Conservation (phyloP, 2,329 filamentous ascomycete genomes). For the Xylariales sp. region DNA sequence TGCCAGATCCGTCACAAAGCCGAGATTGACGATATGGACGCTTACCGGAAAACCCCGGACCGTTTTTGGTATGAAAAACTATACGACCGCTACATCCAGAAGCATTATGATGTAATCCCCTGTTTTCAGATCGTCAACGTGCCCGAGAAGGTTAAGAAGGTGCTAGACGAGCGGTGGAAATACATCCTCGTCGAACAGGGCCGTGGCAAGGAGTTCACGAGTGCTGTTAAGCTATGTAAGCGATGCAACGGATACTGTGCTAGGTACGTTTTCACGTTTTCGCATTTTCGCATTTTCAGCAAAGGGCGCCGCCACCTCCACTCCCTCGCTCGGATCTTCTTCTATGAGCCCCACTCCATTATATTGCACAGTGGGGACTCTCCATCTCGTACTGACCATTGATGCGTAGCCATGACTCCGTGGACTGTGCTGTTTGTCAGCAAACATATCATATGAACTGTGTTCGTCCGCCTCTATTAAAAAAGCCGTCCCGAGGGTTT, state of each 20-base stretch:
- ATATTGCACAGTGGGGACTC: conserved; percentile 33
- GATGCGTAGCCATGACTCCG: conserved; percentile 81
- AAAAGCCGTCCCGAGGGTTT: conserved; percentile 97
- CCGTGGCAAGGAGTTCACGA: conserved; percentile 93
- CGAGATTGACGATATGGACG: conserved; percentile 84
- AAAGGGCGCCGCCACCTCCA: conserved; percentile 34
- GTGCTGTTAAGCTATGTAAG: conserved; percentile 95
- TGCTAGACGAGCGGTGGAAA: conserved; percentile 95
- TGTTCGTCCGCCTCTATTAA: conserved; percentile 88
- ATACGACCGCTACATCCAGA: conserved; percentile 97
- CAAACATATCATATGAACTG: conserved; percentile 99
- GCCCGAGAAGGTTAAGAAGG: conserved; percentile 92
- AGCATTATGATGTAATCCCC: conserved; percentile 96
- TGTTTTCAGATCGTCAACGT: conserved; percentile 95
- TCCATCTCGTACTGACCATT: conserved; percentile 29
- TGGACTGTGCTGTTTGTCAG: conserved; percentile 94
- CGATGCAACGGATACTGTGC: conserved; percentile 91
- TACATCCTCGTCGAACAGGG: conserved; percentile 95
- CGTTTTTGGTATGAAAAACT: conserved; percentile 98
- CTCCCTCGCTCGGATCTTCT: conserved; percentile 24
- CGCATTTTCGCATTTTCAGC: background rate
- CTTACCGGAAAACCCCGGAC: conserved; percentile 85
- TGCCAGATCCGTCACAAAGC: conserved; percentile 90
- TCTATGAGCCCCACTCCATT: conserved; percentile 31
- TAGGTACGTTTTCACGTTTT: conserved; percentile 68